These are phyloP conservation scores for Alternaria atra DNA, from an alignment of 2,329 filamentous ascomycete species.

Conservation along the genomic window DNA sequence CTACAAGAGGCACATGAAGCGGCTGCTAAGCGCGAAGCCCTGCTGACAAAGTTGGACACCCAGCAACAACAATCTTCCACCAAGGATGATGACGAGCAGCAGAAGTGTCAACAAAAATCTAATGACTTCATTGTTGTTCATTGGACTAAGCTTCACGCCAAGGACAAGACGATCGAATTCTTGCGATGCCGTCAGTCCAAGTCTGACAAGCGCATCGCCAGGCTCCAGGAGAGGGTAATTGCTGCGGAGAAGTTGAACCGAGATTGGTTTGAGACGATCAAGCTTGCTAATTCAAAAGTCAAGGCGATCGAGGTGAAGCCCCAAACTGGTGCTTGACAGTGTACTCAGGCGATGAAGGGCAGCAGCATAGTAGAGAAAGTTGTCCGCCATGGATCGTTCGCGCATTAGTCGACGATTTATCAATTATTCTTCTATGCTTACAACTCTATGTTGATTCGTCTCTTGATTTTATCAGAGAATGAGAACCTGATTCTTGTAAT, in stretches of 20 bases:
- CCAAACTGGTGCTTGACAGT: not conserved
- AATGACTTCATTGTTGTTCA: not conserved
- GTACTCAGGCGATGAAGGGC: not conserved
- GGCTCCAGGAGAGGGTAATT: not conserved
- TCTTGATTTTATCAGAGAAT: not conserved
- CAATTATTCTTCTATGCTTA: not conserved
- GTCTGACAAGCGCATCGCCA: not conserved
- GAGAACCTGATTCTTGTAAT: not conserved
- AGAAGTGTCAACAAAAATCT: not conserved
- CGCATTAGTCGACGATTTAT: not conserved
- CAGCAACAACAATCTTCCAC: not conserved
- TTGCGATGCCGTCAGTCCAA: not conserved
- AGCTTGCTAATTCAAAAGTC: not conserved
- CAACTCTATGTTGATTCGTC: not conserved
- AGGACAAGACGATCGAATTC: not conserved
- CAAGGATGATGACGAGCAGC: not conserved
- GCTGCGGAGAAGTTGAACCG: not conserved
- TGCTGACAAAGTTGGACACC: not conserved
- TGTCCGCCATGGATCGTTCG: not conserved
- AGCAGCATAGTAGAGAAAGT: not conserved
- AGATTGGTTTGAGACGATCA: not conserved
- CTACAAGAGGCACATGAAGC: not conserved
- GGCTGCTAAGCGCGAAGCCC: not conserved
- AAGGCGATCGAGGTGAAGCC: not conserved
- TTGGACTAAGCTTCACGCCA: not conserved